Conservation (phyloP, 345 rosid species). For the Clausena lansium region DNA sequence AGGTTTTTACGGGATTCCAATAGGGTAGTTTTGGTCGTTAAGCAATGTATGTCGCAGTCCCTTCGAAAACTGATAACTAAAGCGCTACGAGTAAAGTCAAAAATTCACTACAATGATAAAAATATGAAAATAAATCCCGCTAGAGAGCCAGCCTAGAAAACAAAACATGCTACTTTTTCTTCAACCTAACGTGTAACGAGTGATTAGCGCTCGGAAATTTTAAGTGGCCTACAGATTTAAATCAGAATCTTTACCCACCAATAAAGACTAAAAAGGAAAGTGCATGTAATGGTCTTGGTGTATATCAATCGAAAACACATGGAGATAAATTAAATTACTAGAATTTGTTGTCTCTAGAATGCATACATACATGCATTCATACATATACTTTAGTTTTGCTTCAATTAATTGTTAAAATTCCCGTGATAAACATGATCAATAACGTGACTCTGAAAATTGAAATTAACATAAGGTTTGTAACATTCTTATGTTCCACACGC, state of each 20-base stretch:
- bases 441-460: neutral
- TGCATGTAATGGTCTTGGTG: neutral
- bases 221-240: neutral
- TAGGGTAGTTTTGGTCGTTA: constrained; percentile 39
- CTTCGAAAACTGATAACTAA: neutral
- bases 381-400: constrained; percentile 6
- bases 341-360: constrained; percentile 12
- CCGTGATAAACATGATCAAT: neutral
- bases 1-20: constrained; percentile 42
- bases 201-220: neutral
- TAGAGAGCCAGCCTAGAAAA: too few species aligned
- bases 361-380: neutral
- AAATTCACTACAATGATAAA: neutral
- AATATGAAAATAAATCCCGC: neutral
- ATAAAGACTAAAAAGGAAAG: neutral
- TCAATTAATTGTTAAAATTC: neutral
- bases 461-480: neutral
- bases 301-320: neutral
- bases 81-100: constrained; percentile 14
- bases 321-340: neutral
- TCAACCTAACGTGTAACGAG: neutral
- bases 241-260: neutral
- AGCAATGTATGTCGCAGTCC: constrained; percentile 15
- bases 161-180: too few species aligned
- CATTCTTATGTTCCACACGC: neutral